Conservation (phyloP, 495 filamentous ascomycete species). For the Lepraria neglecta region DNA sequence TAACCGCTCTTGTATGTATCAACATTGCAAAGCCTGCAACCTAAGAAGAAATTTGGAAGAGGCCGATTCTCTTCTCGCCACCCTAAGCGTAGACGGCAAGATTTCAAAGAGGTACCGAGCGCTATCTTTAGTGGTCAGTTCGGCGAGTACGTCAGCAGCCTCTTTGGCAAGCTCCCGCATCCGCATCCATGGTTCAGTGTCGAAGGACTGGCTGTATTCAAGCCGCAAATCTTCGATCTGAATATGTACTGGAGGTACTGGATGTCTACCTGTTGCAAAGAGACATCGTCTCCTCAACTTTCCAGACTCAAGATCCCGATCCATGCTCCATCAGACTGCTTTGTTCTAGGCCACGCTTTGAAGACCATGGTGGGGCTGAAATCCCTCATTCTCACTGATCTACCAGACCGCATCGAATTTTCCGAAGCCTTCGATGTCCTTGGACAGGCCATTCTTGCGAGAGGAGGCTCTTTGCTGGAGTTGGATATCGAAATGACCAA, state of each 20-base stretch:
- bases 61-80: background rate
- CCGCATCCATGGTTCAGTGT: too few relatives aligned
- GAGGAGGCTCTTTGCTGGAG: background rate
- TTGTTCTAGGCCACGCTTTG: conserved; percentile 1
- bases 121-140: background rate
- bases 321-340: background rate
- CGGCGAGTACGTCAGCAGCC: background rate
- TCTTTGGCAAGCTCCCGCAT: too few relatives aligned
- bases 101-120: background rate
- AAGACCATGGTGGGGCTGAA: background rate
- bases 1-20: too few relatives aligned
- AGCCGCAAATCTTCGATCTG: background rate
- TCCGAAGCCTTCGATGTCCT: background rate
- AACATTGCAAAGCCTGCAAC: background rate
- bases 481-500: conserved; percentile 15
- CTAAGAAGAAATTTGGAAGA: background rate
- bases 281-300: background rate
- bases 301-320: conserved; percentile 5
- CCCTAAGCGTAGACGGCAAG: background rate
- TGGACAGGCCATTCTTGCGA: conserved; percentile 8
- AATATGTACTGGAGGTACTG: conserved; percentile 11
- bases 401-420: background rate
- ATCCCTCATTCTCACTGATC: conserved; percentile 5
- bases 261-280: background rate
- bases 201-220: background rate